phyloP scores from a whole-genome alignment of 495 filamentous ascomycete genomes.

The Parathielavia hyrcaniae region DNA sequence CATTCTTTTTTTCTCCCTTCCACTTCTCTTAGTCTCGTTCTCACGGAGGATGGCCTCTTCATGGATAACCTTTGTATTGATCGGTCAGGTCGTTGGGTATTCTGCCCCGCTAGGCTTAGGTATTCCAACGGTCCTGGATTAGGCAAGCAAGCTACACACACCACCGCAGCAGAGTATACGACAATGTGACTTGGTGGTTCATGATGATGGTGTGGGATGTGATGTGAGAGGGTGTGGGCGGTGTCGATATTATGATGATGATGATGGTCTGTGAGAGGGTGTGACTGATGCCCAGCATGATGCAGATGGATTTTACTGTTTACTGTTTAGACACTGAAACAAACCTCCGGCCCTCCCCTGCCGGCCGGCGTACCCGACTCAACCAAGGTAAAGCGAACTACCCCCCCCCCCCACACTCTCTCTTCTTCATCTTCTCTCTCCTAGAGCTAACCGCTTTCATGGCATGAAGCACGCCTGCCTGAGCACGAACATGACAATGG shows the following conservation, averaged over 20 bases:
- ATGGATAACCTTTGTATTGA: constrained; percentile 2
- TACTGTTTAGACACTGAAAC: too few species aligned
- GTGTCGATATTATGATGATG: not conserved
- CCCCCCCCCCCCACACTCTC: too few species aligned
- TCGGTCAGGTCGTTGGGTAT: constrained; percentile 12
- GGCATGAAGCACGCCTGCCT: too few species aligned
- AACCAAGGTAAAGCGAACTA: too few species aligned
- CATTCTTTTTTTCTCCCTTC: not conserved
- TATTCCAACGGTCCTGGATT: constrained; percentile 1
- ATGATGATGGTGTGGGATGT: not conserved
- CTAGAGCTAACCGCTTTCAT: too few species aligned
- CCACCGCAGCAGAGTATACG: not conserved
- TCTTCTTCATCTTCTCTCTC: too few species aligned
- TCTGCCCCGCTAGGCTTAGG: not conserved
- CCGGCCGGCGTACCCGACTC: too few species aligned
- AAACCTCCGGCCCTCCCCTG: too few species aligned
- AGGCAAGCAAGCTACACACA: not conserved
- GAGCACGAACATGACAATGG: too few species aligned
- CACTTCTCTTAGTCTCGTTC: not conserved
- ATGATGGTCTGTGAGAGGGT: too few species aligned
- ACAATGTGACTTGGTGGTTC: not conserved
- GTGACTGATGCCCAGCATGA: too few species aligned
- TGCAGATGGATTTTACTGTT: too few species aligned
- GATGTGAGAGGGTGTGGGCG: not conserved
- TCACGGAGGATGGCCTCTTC: not conserved